phyloP scores from a whole-genome alignment of 2,329 filamentous ascomycete genomes.

The Fusarium nodosum region DNA sequence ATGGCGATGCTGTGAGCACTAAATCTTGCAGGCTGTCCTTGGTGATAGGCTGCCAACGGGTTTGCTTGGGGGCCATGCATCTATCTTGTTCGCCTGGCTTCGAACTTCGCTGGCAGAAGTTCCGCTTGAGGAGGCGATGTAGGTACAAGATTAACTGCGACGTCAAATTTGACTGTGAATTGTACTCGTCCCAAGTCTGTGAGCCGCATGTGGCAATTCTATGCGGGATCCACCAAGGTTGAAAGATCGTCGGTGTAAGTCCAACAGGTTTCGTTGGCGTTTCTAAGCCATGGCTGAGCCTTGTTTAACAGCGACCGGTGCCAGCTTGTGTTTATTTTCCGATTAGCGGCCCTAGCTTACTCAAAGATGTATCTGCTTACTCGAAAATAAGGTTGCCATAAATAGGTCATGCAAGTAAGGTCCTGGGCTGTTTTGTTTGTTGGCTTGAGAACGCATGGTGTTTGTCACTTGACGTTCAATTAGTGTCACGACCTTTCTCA shows the following conservation, averaged over 20 bases:
- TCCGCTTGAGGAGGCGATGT: background rate
- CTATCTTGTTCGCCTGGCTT: background rate
- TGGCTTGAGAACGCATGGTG: background rate
- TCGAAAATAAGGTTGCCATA: background rate
- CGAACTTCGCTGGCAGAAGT: background rate
- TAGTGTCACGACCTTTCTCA: no score
- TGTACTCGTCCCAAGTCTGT: background rate
- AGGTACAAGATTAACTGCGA: background rate
- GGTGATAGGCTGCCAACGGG: no score
- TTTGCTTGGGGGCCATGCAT: no score
- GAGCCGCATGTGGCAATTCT: background rate
- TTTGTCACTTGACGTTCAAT: background rate
- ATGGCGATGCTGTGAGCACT: conserved; percentile 5
- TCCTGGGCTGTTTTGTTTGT: background rate
- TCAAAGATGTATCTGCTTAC: background rate
- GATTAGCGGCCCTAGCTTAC: background rate
- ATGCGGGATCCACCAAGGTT: background rate
- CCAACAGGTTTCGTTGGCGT: background rate
- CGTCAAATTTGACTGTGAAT: background rate
- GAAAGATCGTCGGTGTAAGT: background rate
- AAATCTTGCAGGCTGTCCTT: background rate
- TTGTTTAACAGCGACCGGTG: background rate
- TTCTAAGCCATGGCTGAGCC: conserved; percentile 3
- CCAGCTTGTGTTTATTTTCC: background rate
- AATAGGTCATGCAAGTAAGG: background rate